Evolutionary conservation across 768 basidiomycete genomes (phyloP), one percentile per base, ranked within the genome.

Genomic region (Boletellus emodensis): DNA sequence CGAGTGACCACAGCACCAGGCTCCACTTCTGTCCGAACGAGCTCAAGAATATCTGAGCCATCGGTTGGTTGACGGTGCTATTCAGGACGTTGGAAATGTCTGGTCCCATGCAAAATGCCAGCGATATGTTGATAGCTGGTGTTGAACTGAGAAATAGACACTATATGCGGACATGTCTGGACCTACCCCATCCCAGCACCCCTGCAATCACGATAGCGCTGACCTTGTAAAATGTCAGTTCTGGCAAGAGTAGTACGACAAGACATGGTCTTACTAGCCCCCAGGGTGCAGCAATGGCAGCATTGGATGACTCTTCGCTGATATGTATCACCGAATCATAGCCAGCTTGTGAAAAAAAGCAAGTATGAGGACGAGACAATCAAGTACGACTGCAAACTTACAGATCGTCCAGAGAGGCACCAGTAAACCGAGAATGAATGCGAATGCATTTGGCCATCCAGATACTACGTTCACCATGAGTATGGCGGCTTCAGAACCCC

Each of bases 81-180:
- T 56, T 53, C 44, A 73, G 51, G 4, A 81, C 57, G 28, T 55
- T 57, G 33, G 70, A 58, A 14, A 80, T 50, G 46, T 82, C 74
- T 1, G 63, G 65, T 8, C 81, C 81, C 79, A 82, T 82, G 61
- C 75, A 79, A 55, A 83, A 79, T 3, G 80, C 72, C 2, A 83
- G 63, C 10, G 74, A 57, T n/a, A 83, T 60, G n/a, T 82, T 77
- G 51, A 83, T 72, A 4, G 70, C 76, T 70, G 58, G 8, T 39
- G 28, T 17, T 10, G 24, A 37, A n/a, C 3, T 48, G 12, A 40
- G 39, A 10, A 13, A 37, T 12, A 26, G 5, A 37, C 17, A 28
- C 17, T 18, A 2, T 18, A 35, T 35, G n/a, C 6, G 15, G 24
- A 24, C 11, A 18, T 26, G 13, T 38, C 15, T 43, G 13, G 24